Evolutionary conservation across 2,329 filamentous ascomycete genomes (phyloP).

Genomic region (Neospermospora avenae): DNA sequence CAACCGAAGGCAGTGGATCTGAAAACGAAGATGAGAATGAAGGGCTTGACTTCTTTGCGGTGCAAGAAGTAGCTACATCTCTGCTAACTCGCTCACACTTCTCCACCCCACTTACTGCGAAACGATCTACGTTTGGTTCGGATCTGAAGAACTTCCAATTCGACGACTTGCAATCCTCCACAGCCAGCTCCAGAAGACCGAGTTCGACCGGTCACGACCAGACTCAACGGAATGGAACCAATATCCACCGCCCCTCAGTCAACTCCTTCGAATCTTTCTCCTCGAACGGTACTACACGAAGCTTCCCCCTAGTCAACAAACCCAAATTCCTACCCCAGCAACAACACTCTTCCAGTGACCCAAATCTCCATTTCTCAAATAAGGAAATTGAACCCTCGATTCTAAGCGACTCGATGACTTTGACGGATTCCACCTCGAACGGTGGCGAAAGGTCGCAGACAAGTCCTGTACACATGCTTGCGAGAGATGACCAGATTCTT

Average conservation of each 20-base stretch:
- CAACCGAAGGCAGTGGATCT: slow-evolving; percentile 47
- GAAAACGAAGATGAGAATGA: slow-evolving; percentile 37
- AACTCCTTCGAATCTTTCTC: slow-evolving; percentile 46
- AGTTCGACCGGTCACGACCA: slow-evolving; percentile 19
- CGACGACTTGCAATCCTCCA: slow-evolving; percentile 9
- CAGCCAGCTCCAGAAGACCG: slow-evolving; percentile 14
- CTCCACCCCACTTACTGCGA: slow-evolving; percentile 22
- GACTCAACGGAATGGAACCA: slow-evolving; percentile 14
- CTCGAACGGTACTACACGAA: slow-evolving; percentile 53
- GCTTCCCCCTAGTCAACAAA: slow-evolving; percentile 59
- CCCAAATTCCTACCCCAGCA: slow-evolving; percentile 34
- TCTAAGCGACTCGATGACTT: slow-evolving; percentile 20
- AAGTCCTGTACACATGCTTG: slow-evolving; percentile 34
- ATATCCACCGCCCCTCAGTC: slow-evolving; percentile 51
- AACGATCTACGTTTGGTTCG: slow-evolving; percentile 32
- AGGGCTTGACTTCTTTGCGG: slow-evolving; percentile 39
- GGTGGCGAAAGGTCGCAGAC: slow-evolving; percentile 18
- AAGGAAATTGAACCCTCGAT: slow-evolving; percentile 18
- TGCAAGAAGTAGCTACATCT: slow-evolving; percentile 33
- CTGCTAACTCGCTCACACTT: slow-evolving; percentile 2
- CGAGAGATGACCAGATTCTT: slow-evolving; percentile 54
- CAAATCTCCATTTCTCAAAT: slow-evolving; percentile 2
- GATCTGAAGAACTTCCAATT: slow-evolving; percentile 8
- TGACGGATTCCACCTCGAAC: slow-evolving; percentile 16
- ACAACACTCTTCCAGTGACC: slow-evolving; percentile 7